phyloP scores from a whole-genome alignment of 169 alveolate genomes.

The Cryptosporidium bovis region DNA sequence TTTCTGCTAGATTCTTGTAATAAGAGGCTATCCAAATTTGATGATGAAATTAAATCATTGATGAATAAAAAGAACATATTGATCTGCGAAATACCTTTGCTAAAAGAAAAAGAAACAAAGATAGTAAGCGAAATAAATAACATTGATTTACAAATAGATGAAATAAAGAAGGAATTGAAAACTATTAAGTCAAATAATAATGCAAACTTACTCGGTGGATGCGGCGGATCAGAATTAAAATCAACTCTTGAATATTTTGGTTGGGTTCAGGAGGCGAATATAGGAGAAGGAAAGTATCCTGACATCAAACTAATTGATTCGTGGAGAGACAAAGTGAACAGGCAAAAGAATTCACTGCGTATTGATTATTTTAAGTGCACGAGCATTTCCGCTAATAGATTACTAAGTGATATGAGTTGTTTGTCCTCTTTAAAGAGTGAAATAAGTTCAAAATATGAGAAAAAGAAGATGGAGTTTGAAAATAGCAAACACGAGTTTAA shows the following conservation, averaged over 20 bases:
- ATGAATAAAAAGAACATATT: not conserved
- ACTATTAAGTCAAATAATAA: not conserved
- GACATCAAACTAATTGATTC: not conserved
- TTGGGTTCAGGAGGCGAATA: too few species aligned
- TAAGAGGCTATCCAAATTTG: not conserved
- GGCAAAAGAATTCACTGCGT: not conserved
- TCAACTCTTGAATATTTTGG: conserved; percentile 15
- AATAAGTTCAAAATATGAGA: not conserved
- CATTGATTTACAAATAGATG: not conserved
- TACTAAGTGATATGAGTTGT: not conserved
- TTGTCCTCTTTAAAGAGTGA: not conserved
- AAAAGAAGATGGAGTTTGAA: not conserved
- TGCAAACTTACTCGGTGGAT: not conserved
- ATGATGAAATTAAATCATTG: not conserved
- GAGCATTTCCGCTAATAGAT: not conserved
- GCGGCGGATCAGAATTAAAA: not conserved
- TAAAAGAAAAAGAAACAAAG: not conserved
- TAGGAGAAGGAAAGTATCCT: not conserved
- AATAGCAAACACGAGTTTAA: conserved; percentile 1
- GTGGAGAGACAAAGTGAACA: conserved; percentile 24
- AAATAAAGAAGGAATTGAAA: not conserved
- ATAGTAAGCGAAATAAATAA: not conserved
- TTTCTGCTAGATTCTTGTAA: not conserved
- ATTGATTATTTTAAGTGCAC: conserved; percentile 4
- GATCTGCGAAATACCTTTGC: not conserved